A percentile compares a stretch with the other conserved stretches of the same genome.
These are phyloP conservation scores for Saccharomyces hybrid DNA, from an alignment of 1,139 yeast species.

Conservation along the genomic window DNA sequence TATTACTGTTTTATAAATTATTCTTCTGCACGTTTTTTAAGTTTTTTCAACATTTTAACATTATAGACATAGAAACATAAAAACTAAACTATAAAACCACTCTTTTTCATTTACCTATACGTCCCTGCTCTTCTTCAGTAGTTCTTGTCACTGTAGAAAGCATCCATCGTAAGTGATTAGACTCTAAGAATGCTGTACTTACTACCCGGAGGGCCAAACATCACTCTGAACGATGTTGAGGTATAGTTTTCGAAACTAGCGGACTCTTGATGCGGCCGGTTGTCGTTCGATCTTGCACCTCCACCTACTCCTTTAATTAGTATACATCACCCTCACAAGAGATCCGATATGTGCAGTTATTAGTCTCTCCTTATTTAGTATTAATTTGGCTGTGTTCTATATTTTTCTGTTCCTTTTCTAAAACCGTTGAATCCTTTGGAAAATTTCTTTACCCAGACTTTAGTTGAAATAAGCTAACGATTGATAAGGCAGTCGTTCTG, in stretches of 20 bases:
- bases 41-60: not conserved
- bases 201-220: not conserved
- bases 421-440: not conserved
- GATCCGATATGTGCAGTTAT: not conserved
- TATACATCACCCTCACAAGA: not conserved
- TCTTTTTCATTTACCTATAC: not conserved
- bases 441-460: not conserved
- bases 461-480: not conserved
- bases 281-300: not conserved
- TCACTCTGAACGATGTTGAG: not conserved
- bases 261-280: not conserved
- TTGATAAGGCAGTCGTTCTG: not conserved
- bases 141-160: not conserved
- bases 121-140: not conserved
- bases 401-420: not conserved
- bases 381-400: not conserved
- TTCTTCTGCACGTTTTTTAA: not conserved
- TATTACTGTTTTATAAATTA: not conserved
- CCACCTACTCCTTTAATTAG: not conserved
- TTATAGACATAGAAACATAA: not conserved
- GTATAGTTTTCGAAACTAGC: not conserved
- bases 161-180: not conserved
- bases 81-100: not conserved
- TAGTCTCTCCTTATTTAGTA: not conserved
- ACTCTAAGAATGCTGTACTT: not conserved